Evolutionary conservation across 306 rosid species (phyloP), one percentile per base, ranked within the genome.

Genomic region (Biancaea sappan): DNA sequence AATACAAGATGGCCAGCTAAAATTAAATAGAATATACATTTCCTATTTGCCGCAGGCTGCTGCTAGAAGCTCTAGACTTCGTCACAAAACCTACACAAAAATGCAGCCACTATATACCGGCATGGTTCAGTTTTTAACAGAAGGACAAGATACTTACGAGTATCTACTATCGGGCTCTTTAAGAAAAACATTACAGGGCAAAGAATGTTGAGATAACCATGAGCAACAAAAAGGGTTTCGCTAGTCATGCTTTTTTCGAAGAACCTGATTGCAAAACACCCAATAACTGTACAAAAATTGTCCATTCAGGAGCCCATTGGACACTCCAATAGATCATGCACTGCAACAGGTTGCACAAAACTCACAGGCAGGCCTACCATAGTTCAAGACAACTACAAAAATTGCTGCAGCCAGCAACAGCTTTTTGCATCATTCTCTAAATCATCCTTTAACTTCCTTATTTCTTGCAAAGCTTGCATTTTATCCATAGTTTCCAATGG

Each of bases 401-500:
- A 87, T 26, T 86, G 96, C 77, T 80, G 90, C 72, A 94, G 90
- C 98, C 98, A 94, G 29, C 66, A 47, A 71, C 82, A 83, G 77
- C 80, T 83, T 62, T 75, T 84, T 15, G 97, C 89, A 79, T 91
- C 96, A 82, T 79, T 91, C 86, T 90, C 84, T 70, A 94, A 83
- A 47, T 66, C 87, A 67, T 90, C 93, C 48, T 80, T 86, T 79
- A 94, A 80, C 72, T 83, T 87, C 71, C 68, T 79, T 71, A 88
- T 83, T 73, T 85, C 84, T 76, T 88, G 79, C 75, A 87, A 51
- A 62, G 87, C 91, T 84, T 90, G 87, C 64, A 59, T 80, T 59
- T 81, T 74, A 75, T 91, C 93, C 98, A 94, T 91, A 47, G 69
- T 77, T 37, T 86, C 96, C 61, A 94, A 57, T 1, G 98, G 97